Evolutionary conservation across 805 yeast genomes (phyloP).

Genomic region (Lachancea thermotolerans): DNA sequence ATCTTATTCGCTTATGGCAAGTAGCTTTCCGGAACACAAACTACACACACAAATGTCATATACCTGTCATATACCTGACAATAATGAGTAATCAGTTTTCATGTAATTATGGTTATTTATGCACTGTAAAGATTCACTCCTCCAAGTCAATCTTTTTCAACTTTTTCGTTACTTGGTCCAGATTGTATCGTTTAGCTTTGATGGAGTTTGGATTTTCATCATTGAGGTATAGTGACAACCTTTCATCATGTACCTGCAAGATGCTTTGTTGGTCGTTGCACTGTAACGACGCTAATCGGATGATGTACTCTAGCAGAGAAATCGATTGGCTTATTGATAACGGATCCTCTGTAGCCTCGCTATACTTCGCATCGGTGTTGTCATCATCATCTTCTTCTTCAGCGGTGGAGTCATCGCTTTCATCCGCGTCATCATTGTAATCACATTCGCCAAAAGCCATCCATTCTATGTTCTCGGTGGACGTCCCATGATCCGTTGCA

Average conservation of each 20-base stretch:
- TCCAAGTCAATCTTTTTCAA: conserved; percentile 11
- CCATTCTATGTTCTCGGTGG: conserved; percentile 36
- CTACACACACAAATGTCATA: background rate
- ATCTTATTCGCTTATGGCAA: too few relatives aligned
- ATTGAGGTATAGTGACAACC: conserved; percentile 50
- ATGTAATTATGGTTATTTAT: background rate
- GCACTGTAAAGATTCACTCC: background rate
- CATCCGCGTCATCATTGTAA: conserved; percentile 24
- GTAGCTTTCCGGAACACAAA: too few relatives aligned
- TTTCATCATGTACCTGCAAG: conserved; percentile 56
- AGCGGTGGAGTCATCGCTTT: conserved; percentile 20
- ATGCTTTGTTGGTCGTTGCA: conserved; percentile 49
- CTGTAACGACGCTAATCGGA: conserved; percentile 56
- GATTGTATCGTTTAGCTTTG: conserved; percentile 12
- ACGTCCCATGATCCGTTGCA: conserved; percentile 18
- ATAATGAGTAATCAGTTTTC: conserved; percentile 5
- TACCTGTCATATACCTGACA: background rate
- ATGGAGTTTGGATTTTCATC: conserved; percentile 41
- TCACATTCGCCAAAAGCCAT: conserved; percentile 44
- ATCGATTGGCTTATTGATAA: conserved; percentile 31
- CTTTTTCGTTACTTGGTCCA: conserved; percentile 13
- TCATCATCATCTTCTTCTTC: conserved; percentile 19
- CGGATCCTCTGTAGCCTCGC: conserved; percentile 1
- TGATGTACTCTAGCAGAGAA: conserved; percentile 55
- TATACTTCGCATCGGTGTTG: conserved; percentile 17